phyloP scores from a whole-genome alignment of 2,329 filamentous ascomycete genomes.

The Phoma herbarum region DNA sequence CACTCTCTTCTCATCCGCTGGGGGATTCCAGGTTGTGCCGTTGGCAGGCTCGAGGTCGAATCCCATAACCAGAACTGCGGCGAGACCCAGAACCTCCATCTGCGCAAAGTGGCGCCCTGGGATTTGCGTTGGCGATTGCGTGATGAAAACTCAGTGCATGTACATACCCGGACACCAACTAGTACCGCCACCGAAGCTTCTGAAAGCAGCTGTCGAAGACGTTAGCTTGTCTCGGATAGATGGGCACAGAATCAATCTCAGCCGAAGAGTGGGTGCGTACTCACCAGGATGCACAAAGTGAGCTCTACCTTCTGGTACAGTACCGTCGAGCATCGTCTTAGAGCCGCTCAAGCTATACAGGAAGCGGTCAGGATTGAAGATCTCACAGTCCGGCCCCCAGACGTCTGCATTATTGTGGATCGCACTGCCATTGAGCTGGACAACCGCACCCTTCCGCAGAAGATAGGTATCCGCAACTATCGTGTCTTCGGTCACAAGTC shows the following conservation, averaged over 20 bases:
- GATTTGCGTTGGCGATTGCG: no score
- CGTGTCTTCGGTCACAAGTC: slow-evolving; percentile 56
- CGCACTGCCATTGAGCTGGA: slow-evolving; percentile 57
- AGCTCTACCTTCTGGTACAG: slow-evolving; percentile 22
- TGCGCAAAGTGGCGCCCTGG: slow-evolving; percentile 44
- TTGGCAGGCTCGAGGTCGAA: slow-evolving; percentile 42
- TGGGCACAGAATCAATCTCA: no score
- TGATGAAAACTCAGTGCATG: no score
- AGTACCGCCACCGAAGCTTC: slow-evolving; percentile 46
- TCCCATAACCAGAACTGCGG: slow-evolving; percentile 37
- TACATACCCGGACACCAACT: slow-evolving; percentile 44
- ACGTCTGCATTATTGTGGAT: slow-evolving; percentile 54
- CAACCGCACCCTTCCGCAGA: slow-evolving; percentile 54
- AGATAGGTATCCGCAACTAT: slow-evolving; percentile 54
- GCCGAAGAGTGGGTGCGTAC: no score
- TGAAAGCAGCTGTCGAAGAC: no score
- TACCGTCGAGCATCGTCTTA: slow-evolving; percentile 26
- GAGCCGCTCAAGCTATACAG: slow-evolving; percentile 33
- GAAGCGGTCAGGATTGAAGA: slow-evolving; percentile 58
- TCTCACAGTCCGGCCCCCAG: slow-evolving; percentile 56
- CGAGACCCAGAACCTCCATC: slow-evolving; percentile 44
- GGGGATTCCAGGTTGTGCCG: slow-evolving; percentile 30
- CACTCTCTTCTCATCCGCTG: slow-evolving; percentile 30
- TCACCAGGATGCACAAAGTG: slow-evolving; percentile 33
- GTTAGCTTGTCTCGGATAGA: no score